A percentile compares a stretch with the other conserved stretches of the same genome.
Evolutionary conservation across 2,329 filamentous ascomycete genomes (phyloP).

Genomic region (Ophiostoma sp.): DNA sequence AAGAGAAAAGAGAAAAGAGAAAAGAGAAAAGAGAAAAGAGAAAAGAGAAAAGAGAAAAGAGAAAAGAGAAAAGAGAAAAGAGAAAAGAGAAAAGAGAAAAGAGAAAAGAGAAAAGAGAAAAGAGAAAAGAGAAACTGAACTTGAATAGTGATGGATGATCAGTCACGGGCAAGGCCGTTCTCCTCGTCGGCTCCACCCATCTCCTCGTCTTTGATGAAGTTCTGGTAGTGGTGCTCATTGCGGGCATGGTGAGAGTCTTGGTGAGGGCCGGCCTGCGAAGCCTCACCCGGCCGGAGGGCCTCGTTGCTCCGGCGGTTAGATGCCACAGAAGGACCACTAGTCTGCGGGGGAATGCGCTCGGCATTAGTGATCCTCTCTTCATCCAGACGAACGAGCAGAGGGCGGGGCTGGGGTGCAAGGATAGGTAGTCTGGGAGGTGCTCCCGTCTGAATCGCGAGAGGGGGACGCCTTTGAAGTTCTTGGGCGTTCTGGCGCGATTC

Average conservation of each 20-base stretch:
- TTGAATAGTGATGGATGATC: background rate
- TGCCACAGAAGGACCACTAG: background rate
- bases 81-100: no score
- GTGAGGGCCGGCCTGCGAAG: background rate
- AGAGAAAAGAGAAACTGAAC: background rate
- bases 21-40: no score
- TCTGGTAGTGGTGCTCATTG: background rate
- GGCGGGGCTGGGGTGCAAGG: background rate
- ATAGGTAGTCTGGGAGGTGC: background rate
- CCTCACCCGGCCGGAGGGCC: background rate
- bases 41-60: no score
- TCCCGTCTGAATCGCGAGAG: background rate
- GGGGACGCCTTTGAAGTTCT: background rate
- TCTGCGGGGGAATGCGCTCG: no score
- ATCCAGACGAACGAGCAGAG: background rate
- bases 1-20: no score
- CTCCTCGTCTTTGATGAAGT: background rate
- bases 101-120: background rate
- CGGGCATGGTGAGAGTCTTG: background rate
- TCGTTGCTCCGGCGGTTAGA: background rate
- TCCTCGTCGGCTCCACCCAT: background rate
- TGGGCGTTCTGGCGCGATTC: background rate
- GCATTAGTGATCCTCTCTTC: background rate
- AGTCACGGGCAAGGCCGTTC: no score
- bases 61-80: no score